Evolutionary conservation across 176 grass and related monocot genomes (phyloP), one percentile per base, ranked within the genome.

Genomic region (Cymbopogon citratus): DNA sequence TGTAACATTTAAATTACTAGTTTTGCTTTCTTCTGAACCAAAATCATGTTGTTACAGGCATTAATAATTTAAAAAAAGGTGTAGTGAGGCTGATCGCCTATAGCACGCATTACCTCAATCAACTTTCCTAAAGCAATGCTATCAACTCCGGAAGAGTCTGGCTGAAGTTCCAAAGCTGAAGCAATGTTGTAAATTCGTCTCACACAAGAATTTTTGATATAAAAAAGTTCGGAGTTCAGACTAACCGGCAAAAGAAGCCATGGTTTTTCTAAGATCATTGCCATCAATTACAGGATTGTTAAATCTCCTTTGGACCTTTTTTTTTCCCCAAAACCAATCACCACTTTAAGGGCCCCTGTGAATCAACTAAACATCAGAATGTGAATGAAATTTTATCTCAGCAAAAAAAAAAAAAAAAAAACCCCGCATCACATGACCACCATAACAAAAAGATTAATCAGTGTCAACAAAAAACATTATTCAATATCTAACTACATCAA

Each of bases 231-330:
- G 57, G 67, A 80, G 56, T 71, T 85, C 23, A 56, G 67, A 61
- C 79, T 83, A 79, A 97, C 89, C 85, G 80, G 74, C 90, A 97
- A 70, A 85, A 91, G 88, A 89, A 97, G 61, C 94, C 94, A 65
- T 85, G 88, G 69, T 89, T 85, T 85, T 83, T 57, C 31, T 97
- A 83, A 97, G 94, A 86, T 91, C 88, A 78, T 91, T 89, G 63
- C 88, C 94, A 86, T 89, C 69, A 69, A 63, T 74, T 39, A 97
- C 83, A 31, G 64, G 73, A 66, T 97, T 91, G 60, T 91, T 84
- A 72, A 97, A 97, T 87, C 93, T 84, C 92, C 36, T 87, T 97
- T 97, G 8, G 86, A 87, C 39, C 26, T 48, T 69, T 91, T 97
- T 33, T 89, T 75, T 73, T n/a, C n/a, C n/a, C 87, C 81, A 74